Base-by-base conservation (phyloP, 768 basidiomycete species). In the Rhizopogon sp. region DNA sequence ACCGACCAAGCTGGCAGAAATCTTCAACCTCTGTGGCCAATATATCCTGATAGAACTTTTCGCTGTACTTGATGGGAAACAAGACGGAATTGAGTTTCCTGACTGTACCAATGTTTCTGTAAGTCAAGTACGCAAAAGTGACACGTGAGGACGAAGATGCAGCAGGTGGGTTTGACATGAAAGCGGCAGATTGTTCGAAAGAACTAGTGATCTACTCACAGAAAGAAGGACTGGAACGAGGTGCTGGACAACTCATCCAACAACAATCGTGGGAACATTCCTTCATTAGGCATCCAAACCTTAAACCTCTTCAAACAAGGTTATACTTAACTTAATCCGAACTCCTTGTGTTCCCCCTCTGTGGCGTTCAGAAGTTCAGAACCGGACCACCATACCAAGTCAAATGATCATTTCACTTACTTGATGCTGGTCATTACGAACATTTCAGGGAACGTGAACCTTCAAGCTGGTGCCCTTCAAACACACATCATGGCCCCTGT, bases 21-120 rank as follows among this genome's bases (percentile, higher is more conserved):
- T 87, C 82, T 63, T 95, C 93, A 14, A 87, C 78, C 56, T 93
- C 88, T 13, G 88, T 80, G 41, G 78, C 74, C 46, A 91, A 70
- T 57, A 95, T 83, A 64, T 88, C 89, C 63, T 80, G 73, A 72
- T 93, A 96, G 76, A 94, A 94, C 67, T 85, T 87, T 62, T 91
- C 88, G 68, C 86, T 85, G 70, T 95, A 96, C 63, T 84, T 85
- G 67, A 95, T 88, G 28, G 93, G 92, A 69, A 94, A 93, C 41
- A 95, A 79, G 40, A 93, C 89, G 2, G 85, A 83, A 60, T 84
- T 84, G 29, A 86, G 74, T 62, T 70, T 87, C 52, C 66, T 67
- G 39, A 73, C 80, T 2, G 87, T 86, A 50, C 93, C 93, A 44
- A 94, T 72, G 71, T 94, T 96, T 70, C 93, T 93, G 54, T 78